Base-by-base conservation (phyloP, 768 basidiomycete genomes). In the Cyathus striatus region DNA sequence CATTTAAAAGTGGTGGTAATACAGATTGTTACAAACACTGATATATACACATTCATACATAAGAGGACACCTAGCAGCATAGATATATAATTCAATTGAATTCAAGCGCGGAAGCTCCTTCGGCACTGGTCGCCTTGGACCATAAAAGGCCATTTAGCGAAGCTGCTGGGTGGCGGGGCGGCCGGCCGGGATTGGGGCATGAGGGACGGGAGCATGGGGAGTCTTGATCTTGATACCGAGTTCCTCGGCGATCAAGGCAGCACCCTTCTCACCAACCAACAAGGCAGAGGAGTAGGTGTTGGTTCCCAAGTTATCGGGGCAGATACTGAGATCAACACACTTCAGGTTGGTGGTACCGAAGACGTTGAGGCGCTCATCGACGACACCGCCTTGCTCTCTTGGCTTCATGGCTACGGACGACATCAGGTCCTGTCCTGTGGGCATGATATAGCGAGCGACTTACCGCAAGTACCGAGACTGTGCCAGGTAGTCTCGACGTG, bases 401-500 rank as follows among this genome's bases (percentile, higher is more conserved):
- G 81, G 79, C 60, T 83, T 84, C 81, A 85, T 83, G 38, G 80
- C 79, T 70, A 47, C 47, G 37, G 3, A 21, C 40, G 38, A 38
- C 33, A 38, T 24, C 36, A 36, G 37, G 34, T 20, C n/a, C 13
- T 17, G 2, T 21, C 26, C 2, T 13, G 18, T 18, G 18, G n/a
- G 23, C 23, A 21, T 18, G 10, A 25, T 4, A 2, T 32, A 3
- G n/a, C 12, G 18, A n/a, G 2, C 7, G 21, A 42, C 63, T 44
- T 55, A 72, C 70, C 69, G 60, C 73, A 72, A 49, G 70, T 72
- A 57, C 78, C 81, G 40, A 84, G 68, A 57, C 77, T 80, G 69
- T 86, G 83, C 83, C 83, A 85, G 43, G 82, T 85, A 7, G 83
- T 84, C 69, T 84, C 83, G 52, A 86, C 83, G 57, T 84, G 81